These are phyloP conservation scores for Arthrobotrys iridis DNA, from an alignment of 2,329 filamentous ascomycete genomes.

Conservation along the genomic window DNA sequence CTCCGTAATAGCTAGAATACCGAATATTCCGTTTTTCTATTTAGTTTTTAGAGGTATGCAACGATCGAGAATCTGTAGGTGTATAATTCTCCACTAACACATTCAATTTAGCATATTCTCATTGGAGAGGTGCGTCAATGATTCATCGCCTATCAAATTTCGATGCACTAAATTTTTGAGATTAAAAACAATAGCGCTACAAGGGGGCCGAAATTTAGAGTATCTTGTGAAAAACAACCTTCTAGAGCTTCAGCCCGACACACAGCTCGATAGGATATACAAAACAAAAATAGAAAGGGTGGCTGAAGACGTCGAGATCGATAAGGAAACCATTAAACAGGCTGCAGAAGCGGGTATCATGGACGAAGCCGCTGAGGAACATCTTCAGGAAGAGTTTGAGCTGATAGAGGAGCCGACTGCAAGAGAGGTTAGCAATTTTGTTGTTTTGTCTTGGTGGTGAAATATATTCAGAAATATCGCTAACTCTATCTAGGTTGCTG, in stretches of 20 bases:
- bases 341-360: slow-evolving; percentile 60
- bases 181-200: slow-evolving; percentile 74
- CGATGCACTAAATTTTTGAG: background rate
- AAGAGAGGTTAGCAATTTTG: slow-evolving; percentile 37
- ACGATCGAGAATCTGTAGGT: background rate
- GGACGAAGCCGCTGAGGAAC: slow-evolving; percentile 58
- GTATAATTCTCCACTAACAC: slow-evolving; percentile 21
- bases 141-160: slow-evolving; percentile 5
- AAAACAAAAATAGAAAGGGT: slow-evolving; percentile 45
- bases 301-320: slow-evolving; percentile 8
- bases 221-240: slow-evolving; percentile 80
- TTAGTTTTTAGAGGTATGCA: slow-evolving; percentile 74
- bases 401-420: slow-evolving; percentile 60
- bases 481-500: slow-evolving; percentile 64
- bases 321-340: slow-evolving; percentile 58
- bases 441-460: no score
- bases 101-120: slow-evolving; percentile 60
- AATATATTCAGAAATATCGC: background rate
- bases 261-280: slow-evolving; percentile 79
- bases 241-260: slow-evolving; percentile 72
- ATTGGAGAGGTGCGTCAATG: slow-evolving; percentile 72
- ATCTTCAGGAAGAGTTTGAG: slow-evolving; percentile 59
- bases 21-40: slow-evolving; percentile 92
- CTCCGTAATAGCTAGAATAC: slow-evolving; percentile 52
- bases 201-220: slow-evolving; percentile 83